Evolutionary conservation across 306 rosid genomes (phyloP).

Genomic region (Rubus idaeus): DNA sequence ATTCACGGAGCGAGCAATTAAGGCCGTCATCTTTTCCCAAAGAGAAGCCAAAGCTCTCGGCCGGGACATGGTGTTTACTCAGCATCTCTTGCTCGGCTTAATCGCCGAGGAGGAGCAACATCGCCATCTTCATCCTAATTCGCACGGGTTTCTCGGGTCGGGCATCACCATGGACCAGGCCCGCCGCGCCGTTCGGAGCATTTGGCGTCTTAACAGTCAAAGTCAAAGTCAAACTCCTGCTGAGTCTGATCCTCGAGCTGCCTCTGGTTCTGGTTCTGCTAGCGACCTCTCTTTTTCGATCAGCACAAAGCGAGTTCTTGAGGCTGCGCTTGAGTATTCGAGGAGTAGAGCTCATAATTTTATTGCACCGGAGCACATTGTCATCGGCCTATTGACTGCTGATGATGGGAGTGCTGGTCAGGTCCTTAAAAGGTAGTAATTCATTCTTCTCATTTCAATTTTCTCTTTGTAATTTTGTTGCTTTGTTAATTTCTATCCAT

Average conservation of each 20-base stretch:
- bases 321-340: slow-evolving; percentile 77
- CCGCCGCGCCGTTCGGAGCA: slow-evolving; percentile 50
- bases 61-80: slow-evolving; percentile 55
- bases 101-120: slow-evolving; percentile 63
- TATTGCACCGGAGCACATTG: slow-evolving; percentile 76
- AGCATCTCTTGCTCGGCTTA: slow-evolving; percentile 79
- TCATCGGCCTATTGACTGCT: slow-evolving; percentile 56
- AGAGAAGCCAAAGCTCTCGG: slow-evolving; percentile 68
- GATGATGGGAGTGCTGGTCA: slow-evolving; percentile 71
- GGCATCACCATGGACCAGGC: slow-evolving; percentile 60
- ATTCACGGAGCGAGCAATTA: slow-evolving; percentile 79
- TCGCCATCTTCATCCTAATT: slow-evolving; percentile 25
- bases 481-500: not conserved
- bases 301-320: slow-evolving; percentile 66
- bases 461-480: not conserved
- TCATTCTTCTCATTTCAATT: not conserved
- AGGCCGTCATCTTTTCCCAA: slow-evolving; percentile 64
- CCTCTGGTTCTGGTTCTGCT: slow-evolving; percentile 16
- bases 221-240: not conserved
- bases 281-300: slow-evolving; percentile 59
- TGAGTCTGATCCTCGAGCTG: not conserved
- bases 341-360: slow-evolving; percentile 62
- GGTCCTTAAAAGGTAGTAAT: slow-evolving; percentile 60
- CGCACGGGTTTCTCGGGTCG: slow-evolving; percentile 61
- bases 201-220: slow-evolving; percentile 38